These are phyloP conservation scores for Fusarium drepaniforme DNA, from an alignment of 2,329 filamentous ascomycete genomes.

Conservation along the genomic window DNA sequence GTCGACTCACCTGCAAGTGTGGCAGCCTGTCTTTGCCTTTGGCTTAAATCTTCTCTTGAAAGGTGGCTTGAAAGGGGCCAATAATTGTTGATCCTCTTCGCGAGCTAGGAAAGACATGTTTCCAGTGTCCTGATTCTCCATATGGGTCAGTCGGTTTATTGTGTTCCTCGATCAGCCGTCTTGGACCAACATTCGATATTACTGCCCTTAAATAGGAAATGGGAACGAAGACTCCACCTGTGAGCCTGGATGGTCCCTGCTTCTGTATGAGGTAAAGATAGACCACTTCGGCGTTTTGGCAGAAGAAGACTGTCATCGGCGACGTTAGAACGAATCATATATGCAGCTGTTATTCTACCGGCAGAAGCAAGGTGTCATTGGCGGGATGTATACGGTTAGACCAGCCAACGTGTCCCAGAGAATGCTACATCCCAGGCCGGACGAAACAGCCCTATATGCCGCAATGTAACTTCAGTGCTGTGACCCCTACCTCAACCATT, in stretches of 20 bases:
- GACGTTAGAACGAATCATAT: background rate
- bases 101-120: background rate
- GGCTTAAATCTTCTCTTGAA: background rate
- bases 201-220: slow-evolving; percentile 4
- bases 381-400: background rate
- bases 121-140: background rate
- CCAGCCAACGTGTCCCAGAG: background rate
- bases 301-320: background rate
- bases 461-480: background rate
- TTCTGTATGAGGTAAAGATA: background rate
- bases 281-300: background rate
- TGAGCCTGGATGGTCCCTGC: background rate
- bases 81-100: background rate
- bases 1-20: slow-evolving; percentile 7
- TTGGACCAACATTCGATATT: background rate
- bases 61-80: background rate
- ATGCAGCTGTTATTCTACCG: background rate
- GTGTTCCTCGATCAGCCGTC: background rate
- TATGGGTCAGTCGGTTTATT: background rate
- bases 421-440: background rate
- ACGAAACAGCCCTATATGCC: background rate
- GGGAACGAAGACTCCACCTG: background rate
- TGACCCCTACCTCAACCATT: background rate
- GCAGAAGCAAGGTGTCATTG: background rate
- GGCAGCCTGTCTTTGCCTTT: slow-evolving; percentile 4